phyloP scores from a whole-genome alignment of 768 basidiomycete genomes.

The Naematelia aurantialba region DNA sequence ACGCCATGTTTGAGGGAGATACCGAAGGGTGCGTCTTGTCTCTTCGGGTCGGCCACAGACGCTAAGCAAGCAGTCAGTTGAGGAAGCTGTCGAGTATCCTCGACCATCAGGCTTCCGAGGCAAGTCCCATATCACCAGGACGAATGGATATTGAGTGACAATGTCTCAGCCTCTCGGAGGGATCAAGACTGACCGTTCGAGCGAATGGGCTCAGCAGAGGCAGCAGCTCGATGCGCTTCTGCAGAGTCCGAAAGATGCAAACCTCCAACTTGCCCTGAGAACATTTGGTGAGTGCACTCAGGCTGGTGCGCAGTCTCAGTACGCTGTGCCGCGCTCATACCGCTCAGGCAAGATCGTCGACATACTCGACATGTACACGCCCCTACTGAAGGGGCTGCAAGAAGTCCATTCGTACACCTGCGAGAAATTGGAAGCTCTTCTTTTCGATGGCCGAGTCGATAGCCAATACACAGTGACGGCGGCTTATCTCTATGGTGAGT shows the following conservation, averaged over 20 bases:
- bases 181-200: conserved; percentile 16
- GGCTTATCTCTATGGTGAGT: conserved; percentile 25
- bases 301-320: neutral
- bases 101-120: conserved; percentile 32
- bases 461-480: conserved; percentile 18
- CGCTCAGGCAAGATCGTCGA: conserved; percentile 35
- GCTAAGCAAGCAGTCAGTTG: neutral
- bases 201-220: conserved; percentile 25
- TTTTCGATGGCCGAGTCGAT: conserved; percentile 24
- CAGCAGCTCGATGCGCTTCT: conserved; percentile 18
- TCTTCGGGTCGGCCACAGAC: neutral
- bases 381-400: conserved; percentile 31
- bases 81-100: conserved; percentile 20
- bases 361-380: conserved; percentile 33
- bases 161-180: conserved; percentile 21
- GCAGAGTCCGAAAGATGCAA: conserved; percentile 13
- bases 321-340: neutral
- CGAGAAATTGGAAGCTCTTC: conserved; percentile 28
- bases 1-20: neutral
- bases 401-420: conserved; percentile 34
- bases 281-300: conserved; percentile 22
- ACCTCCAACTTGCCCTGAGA: conserved; percentile 21
- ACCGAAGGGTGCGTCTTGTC: conserved; percentile 9
- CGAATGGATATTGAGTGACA: neutral
- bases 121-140: conserved; percentile 6